Conservation (phyloP, 2,329 filamentous ascomycete genomes). For the Ophiostoma novo-ulmi region DNA sequence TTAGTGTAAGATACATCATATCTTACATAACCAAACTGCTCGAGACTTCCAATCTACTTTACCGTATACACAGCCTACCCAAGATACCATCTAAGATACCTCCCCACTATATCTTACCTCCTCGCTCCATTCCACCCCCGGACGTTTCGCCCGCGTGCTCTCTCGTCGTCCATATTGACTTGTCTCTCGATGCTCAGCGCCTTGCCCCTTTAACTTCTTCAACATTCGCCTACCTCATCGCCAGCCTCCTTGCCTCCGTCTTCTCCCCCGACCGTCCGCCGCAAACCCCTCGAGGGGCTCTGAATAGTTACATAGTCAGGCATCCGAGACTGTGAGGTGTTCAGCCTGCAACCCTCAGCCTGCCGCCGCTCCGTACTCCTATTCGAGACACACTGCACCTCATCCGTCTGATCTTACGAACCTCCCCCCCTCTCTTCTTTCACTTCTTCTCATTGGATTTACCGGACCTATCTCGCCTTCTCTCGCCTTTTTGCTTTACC, state of each 20-base stretch:
- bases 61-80: background rate
- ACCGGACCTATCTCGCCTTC: background rate
- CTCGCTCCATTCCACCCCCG: background rate
- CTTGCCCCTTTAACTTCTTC: slow-evolving; percentile 7
- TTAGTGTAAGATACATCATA: background rate
- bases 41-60: too few species aligned
- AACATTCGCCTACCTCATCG: background rate
- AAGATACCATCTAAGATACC: background rate
- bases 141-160: slow-evolving; percentile 12
- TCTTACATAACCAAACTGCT: too few species aligned
- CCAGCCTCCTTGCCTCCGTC: background rate
- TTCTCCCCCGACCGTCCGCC: background rate
- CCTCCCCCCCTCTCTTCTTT: background rate
- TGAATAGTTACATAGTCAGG: background rate
- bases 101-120: background rate
- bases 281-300: slow-evolving; percentile 9
- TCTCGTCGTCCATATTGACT: background rate
- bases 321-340: background rate
- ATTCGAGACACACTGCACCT: background rate
- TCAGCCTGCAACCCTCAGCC: background rate
- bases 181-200: slow-evolving; percentile 4
- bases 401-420: background rate
- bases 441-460: background rate
- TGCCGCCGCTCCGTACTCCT: slow-evolving; percentile 6
- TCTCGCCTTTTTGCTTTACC: background rate